phyloP scores from a whole-genome alignment of 2,329 filamentous ascomycete species.

The Magnaporthiopsis poae region DNA sequence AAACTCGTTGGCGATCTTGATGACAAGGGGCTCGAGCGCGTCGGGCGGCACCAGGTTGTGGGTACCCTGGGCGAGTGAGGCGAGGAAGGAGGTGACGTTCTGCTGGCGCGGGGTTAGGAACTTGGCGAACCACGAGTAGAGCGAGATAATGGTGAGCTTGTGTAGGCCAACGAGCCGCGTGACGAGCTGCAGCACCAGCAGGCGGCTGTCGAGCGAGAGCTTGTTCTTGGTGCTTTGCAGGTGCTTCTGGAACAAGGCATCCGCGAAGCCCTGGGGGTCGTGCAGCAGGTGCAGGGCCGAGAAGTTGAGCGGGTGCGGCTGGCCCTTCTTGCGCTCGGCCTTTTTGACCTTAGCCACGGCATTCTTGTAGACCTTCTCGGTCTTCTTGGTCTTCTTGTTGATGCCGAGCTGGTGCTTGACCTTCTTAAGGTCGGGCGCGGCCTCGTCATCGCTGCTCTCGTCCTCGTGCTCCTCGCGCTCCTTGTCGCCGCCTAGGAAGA shows the following conservation, averaged over 20 bases:
- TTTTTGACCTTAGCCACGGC: conserved; percentile 75
- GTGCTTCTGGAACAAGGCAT: conserved; percentile 82
- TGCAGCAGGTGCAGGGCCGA: conserved; percentile 88
- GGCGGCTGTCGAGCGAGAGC: conserved; percentile 76
- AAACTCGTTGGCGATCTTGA: conserved; percentile 97
- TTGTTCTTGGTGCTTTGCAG: conserved; percentile 78
- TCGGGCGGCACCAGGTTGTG: conserved; percentile 89
- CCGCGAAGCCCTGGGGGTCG: conserved; percentile 88
- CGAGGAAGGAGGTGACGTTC: conserved; percentile 84
- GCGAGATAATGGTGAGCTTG: conserved; percentile 75
- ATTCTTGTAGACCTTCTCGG: conserved; percentile 65
- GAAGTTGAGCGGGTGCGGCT: conserved; percentile 85
- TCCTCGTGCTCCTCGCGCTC: conserved; percentile 89
- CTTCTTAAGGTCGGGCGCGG: conserved; percentile 59
- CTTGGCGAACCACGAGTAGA: conserved; percentile 96
- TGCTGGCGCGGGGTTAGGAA: conserved; percentile 80
- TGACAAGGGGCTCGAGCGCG: conserved; percentile 76
- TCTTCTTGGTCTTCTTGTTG: conserved; percentile 95
- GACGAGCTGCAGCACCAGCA: conserved; percentile 82
- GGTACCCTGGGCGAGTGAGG: conserved; percentile 81
- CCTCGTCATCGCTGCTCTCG: conserved; percentile 72
- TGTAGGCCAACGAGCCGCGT: conserved; percentile 86
- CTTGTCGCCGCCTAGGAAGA: conserved; percentile 93
- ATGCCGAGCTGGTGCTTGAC: conserved; percentile 78
- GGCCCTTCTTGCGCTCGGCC: conserved; percentile 77